These are phyloP conservation scores for Telfairia occidentalis DNA, from an alignment of 331 rosid species.

Conservation along the genomic window DNA sequence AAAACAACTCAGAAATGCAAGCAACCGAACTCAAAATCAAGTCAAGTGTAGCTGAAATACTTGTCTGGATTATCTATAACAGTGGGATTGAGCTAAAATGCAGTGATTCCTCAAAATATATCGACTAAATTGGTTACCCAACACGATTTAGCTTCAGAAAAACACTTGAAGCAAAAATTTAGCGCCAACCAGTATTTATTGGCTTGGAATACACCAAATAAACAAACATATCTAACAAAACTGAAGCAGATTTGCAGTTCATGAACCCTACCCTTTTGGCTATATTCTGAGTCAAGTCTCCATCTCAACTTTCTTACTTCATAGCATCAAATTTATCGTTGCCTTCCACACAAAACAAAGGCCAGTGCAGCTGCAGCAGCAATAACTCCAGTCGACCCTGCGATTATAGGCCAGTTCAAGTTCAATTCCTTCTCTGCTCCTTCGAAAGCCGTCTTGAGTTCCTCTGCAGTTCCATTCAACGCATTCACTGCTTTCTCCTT, in stretches of 20 bases:
- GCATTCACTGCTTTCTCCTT: constrained; percentile 40
- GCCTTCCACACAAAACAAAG: constrained; percentile 37
- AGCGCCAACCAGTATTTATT: constrained; percentile 1
- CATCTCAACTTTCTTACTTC: constrained; percentile 4
- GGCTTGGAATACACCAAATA: constrained; percentile 10
- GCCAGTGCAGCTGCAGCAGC: constrained; percentile 31
- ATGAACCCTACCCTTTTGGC: constrained; percentile 36
- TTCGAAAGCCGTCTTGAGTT: constrained; percentile 20
- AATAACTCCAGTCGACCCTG: constrained; percentile 62
- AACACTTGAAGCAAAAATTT: background rate
- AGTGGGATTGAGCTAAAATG: constrained; percentile 6
- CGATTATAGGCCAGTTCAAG: constrained; percentile 54
- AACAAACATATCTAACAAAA: constrained; percentile 58
- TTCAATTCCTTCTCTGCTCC: constrained; percentile 30
- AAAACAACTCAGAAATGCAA: background rate
- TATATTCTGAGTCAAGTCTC: constrained; percentile 23
- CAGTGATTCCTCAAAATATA: constrained; percentile 8
- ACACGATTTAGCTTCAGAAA: constrained; percentile 22
- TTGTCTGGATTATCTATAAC: constrained; percentile 4
- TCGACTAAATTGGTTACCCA: background rate
- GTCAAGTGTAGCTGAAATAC: background rate
- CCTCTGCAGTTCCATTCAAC: constrained; percentile 34
- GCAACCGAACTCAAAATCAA: background rate
- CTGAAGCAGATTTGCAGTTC: constrained; percentile 28
- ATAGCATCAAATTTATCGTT: constrained; percentile 28